Base-by-base conservation (phyloP, 768 basidiomycete genomes). In the Terana coerulea region DNA sequence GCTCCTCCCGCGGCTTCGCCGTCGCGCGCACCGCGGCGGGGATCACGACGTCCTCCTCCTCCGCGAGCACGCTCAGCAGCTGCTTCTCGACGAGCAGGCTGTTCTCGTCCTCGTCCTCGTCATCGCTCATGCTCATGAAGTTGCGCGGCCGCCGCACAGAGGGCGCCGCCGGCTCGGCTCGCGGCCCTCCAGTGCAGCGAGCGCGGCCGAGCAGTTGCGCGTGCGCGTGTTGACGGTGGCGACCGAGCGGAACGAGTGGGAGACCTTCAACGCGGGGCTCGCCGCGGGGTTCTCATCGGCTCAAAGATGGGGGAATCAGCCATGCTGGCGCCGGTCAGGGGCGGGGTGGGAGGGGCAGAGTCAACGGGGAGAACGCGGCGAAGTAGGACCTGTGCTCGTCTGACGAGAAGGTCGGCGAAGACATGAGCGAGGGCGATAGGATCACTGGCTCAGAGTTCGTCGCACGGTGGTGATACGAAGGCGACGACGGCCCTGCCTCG, bases 111-210 rank as follows among this genome's bases (percentile, higher is more conserved):
- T 76, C 77, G 43, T 77, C 77, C 21, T 83, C 83, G 53, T 85
- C 83, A 57, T 86, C 84, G 46, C 72, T 77, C 75, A 84, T 78
- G 68, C 72, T 80, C 79, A 85, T 86, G 58, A 86, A 86, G 62
- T 84, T 84, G 25, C 64, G 60, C 43, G 68, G 64, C 9, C 64
- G 63, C 48, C 28, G 43, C 31, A 50, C 22, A 17, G 56, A 34
- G 39, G 7, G 21, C 43, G 24, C n/a, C 31, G 4, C 36, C 35
- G 49, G 3, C 43, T 10, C 12, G 47, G 47, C 0, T 44, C 37
- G 29, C 52, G 52, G 14, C 85, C 85, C 56, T 87, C 86, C 22
- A 87, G 75, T 24, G 77, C 71, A 0, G 83, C 84, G 6, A 87
- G 77, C 0, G 86, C 85, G 21, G 79, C 75, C 35, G 76, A 77